These are phyloP conservation scores for Tylopilus balloui DNA, from an alignment of 768 basidiomycete species.

Conservation along the genomic window DNA sequence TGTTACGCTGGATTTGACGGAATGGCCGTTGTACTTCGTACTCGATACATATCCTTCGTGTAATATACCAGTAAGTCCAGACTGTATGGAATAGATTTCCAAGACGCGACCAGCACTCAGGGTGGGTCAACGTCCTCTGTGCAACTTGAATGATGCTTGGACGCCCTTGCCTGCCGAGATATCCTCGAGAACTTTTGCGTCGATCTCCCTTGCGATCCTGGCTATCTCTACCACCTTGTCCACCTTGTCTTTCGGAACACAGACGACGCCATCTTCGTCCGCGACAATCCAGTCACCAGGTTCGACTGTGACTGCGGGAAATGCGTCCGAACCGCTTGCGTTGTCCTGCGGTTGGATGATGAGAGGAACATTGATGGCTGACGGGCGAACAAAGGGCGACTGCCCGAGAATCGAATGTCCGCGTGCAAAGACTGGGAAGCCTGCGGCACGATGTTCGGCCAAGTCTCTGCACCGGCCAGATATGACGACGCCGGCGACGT, in stretches of 20 bases:
- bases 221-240: slow-evolving; percentile 56
- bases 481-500: slow-evolving; percentile 71
- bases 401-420: slow-evolving; percentile 84
- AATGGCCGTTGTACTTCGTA: slow-evolving; percentile 18
- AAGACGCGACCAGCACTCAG: background rate
- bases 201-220: slow-evolving; percentile 54
- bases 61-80: slow-evolving; percentile 15
- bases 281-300: slow-evolving; percentile 84
- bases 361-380: slow-evolving; percentile 67
- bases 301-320: slow-evolving; percentile 53
- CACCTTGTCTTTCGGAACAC: slow-evolving; percentile 55
- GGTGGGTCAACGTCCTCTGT: slow-evolving; percentile 48
- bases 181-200: slow-evolving; percentile 69
- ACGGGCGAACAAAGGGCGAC: slow-evolving; percentile 76
- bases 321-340: slow-evolving; percentile 34
- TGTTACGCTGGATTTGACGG: slow-evolving; percentile 19
- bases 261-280: slow-evolving; percentile 87
- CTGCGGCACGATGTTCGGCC: slow-evolving; percentile 62
- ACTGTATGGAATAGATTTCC: background rate
- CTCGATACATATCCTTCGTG: slow-evolving; percentile 15
- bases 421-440: slow-evolving; percentile 80
- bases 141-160: slow-evolving; percentile 70
- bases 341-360: slow-evolving; percentile 35
- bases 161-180: slow-evolving; percentile 72
- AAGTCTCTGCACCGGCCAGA: slow-evolving; percentile 85